Evolutionary conservation across 768 basidiomycete species (phyloP), one percentile per base, ranked within the genome.

Genomic region (Strobilomyces dryophilus): DNA sequence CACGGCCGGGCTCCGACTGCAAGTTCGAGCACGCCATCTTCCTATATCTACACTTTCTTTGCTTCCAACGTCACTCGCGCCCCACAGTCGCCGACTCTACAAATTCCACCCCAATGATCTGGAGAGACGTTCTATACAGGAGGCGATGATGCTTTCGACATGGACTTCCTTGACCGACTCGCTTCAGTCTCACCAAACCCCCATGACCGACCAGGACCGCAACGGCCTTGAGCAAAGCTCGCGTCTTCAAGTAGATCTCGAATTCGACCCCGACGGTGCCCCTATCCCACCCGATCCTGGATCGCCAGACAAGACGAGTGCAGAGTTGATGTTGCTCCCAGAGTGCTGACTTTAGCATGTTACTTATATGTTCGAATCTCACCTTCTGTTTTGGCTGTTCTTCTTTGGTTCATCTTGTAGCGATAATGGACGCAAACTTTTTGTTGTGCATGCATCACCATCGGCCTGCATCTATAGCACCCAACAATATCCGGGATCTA

Each of bases 31-130:
- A 42, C 62, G 54, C 54, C 61, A 9, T 47, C 59, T 52, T 29
- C 59, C 41, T 59, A 64, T 41, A 63, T 76, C 45, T 78, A 79
- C 50, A 76, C 77, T 3, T 80, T 81, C 62, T 81, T 83, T 61
- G 64, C 75, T 11, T 59, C 71, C 43, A 68, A 74, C 8, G 78
- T 79, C 27, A 70, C 77, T 5, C 62, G 64, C 29, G 73, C 72
- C 3, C 57, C 63, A 5, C 59, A 47, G 21, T 42, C 32, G 8
- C 58, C 65, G 34, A 7, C 39, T 9, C 35, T 44, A 46, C 56
- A 45, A 24, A 35, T 15, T n/a, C 31, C 39, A 8, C 35, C 15
- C 26, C 24, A 21, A 4, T 36, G 41, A 21, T 49, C 55, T 1
- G 63, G 61, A 11, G 66, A 69, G 24, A 52, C 31, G 39, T 57